These are phyloP conservation scores for sorghum (Sorghum bicolor) DNA, from an alignment of 176 grass and related monocot species.

Conservation along the genomic window Sorghum_bicolor_NCBIv3 NC_012870.2:10649501-10650000, in stretches of 20 bases:
- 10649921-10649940: conserved; percentile 38
- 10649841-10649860: conserved; percentile 44
- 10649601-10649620: conserved; percentile 77
- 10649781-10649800: conserved; percentile 75
- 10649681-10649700: not conserved
- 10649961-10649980: conserved; percentile 35
- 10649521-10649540: conserved; percentile 52
- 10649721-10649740: not conserved
- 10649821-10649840: conserved; percentile 55
- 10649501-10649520: not conserved
- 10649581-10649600: conserved; percentile 46
- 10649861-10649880: conserved; percentile 52
- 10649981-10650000: not conserved
- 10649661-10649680: conserved; percentile 9
- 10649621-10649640: conserved; percentile 70
- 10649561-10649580: conserved; percentile 81
- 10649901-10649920: conserved; percentile 37
- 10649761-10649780: conserved; percentile 65
- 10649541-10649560: conserved; percentile 81
- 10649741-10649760: conserved; percentile 44
- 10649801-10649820: conserved; percentile 84
- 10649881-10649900: conserved; percentile 49
- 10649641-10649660: conserved; percentile 58
- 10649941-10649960: conserved; percentile 4
- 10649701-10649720: no score